Conservation (phyloP, 345 rosid species). For the Nasturtium officinale region DNA sequence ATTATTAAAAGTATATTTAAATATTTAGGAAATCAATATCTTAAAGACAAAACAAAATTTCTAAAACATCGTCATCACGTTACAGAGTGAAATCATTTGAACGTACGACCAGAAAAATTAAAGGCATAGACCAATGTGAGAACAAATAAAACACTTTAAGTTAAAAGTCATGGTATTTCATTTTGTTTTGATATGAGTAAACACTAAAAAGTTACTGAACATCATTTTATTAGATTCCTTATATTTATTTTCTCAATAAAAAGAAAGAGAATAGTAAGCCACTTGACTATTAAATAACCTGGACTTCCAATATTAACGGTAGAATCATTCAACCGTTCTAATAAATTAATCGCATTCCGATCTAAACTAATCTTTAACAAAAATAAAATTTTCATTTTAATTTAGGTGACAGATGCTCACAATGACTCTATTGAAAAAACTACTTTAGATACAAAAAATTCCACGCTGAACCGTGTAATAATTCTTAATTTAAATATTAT, state of each 20-base stretch:
- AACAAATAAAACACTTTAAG: background rate
- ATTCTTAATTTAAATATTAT: slow-evolving; percentile 21
- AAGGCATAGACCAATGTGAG: background rate
- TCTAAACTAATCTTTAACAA: background rate
- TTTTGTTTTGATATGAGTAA: background rate
- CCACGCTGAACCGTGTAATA: slow-evolving; percentile 32
- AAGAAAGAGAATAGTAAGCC: background rate
- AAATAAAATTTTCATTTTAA: background rate
- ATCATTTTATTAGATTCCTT: slow-evolving; percentile 8
- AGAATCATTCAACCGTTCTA: background rate
- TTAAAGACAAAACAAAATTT: too few species aligned
- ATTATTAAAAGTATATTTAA: too few species aligned
- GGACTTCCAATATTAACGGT: background rate
- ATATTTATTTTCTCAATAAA: slow-evolving; percentile 14
- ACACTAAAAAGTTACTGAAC: background rate
- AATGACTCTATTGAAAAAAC: background rate
- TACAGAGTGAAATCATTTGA: background rate
- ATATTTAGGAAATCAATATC: too few species aligned
- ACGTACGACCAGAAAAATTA: background rate
- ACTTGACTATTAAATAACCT: slow-evolving; percentile 3
- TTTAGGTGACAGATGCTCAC: slow-evolving; percentile 12
- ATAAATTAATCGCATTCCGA: background rate
- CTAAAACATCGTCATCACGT: too few species aligned
- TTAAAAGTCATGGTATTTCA: too few species aligned
- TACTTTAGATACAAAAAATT: background rate